Evolutionary conservation across 306 rosid species (phyloP).

Genomic region (Benincasa hispida): DNA sequence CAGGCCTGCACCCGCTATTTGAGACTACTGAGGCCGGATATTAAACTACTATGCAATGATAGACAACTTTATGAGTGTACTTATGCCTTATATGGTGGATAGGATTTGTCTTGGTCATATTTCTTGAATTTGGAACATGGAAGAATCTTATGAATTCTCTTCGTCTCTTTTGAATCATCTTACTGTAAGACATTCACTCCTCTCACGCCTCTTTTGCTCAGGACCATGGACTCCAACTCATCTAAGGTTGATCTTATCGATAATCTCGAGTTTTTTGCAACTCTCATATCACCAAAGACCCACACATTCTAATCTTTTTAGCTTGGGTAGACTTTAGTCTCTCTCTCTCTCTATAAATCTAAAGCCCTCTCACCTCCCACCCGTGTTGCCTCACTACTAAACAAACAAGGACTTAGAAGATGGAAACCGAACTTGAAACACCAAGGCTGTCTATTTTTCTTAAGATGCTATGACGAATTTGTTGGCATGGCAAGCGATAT

Average conservation of each 20-base stretch:
- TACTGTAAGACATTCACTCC: not conserved
- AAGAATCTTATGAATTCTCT: not conserved
- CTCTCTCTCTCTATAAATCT: not conserved
- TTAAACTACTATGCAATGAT: not conserved
- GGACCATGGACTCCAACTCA: too few species aligned
- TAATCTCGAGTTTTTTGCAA: not conserved
- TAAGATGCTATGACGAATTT: not conserved
- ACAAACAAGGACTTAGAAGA: not conserved
- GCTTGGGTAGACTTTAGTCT: not conserved
- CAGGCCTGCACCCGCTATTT: too few species aligned
- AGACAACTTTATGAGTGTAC: not conserved
- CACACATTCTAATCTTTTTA: not conserved
- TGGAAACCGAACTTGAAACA: not conserved
- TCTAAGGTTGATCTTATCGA: too few species aligned
- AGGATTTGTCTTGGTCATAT: not conserved
- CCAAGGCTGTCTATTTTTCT: not conserved
- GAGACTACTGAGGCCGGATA: too few species aligned
- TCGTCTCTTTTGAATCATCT: not conserved
- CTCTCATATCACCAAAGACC: not conserved
- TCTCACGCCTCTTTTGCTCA: constrained; percentile 14
- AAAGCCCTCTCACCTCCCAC: not conserved
- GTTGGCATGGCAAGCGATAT: not conserved
- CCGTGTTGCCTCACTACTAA: not conserved
- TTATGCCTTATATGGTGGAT: not conserved
- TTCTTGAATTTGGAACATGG: not conserved